These are phyloP conservation scores for Eutrema heterophyllum DNA, from an alignment of 345 rosid genomes.

Conservation along the genomic window DNA sequence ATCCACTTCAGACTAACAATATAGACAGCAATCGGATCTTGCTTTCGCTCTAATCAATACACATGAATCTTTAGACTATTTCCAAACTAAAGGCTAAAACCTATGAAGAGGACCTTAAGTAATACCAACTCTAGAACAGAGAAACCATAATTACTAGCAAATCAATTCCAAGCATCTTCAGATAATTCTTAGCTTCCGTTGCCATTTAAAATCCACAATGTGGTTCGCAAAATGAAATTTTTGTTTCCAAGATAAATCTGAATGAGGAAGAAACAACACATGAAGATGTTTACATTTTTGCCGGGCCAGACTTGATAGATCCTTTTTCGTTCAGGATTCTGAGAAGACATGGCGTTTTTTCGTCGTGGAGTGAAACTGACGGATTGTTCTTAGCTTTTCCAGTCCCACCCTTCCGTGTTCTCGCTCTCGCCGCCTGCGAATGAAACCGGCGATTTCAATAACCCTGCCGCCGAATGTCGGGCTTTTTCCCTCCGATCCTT, in stretches of 20 bases:
- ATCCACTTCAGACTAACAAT: background rate
- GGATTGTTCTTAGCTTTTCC: background rate
- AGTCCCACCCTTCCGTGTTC: background rate
- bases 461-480: background rate
- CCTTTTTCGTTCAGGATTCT: slow-evolving; percentile 32
- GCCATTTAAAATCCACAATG: background rate
- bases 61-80: background rate
- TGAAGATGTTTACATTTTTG: slow-evolving; percentile 52
- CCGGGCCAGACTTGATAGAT: slow-evolving; percentile 84
- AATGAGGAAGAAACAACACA: background rate
- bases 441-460: slow-evolving; percentile 13
- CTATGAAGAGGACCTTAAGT: background rate
- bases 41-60: background rate
- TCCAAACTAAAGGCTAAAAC: background rate
- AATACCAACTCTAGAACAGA: background rate
- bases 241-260: background rate
- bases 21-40: background rate
- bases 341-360: slow-evolving; percentile 12
- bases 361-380: background rate
- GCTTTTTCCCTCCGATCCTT: background rate
- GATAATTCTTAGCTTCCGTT: background rate
- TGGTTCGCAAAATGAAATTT: background rate
- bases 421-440: background rate
- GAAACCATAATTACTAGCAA: background rate
- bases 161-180: background rate